phyloP scores from a whole-genome alignment of 164 flowering plant genomes.

The Vitis labrusca region DNA sequence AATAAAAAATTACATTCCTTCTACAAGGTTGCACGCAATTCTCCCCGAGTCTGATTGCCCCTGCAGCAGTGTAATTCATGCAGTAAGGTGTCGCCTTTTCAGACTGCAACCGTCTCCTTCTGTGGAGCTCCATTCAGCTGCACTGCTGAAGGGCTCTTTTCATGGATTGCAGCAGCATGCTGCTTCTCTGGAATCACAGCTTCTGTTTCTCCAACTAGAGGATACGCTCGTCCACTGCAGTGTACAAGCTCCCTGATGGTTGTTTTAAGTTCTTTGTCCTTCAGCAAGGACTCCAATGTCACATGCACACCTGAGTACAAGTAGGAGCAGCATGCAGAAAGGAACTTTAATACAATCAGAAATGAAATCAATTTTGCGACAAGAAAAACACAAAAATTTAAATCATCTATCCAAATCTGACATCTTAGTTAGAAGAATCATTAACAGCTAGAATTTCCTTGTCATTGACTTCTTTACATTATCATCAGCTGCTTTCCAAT shows the following conservation, averaged over 20 bases:
- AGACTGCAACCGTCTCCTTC: slow-evolving; percentile 14
- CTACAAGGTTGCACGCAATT: too few relatives aligned
- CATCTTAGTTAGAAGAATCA: neutral
- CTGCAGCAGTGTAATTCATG: neutral
- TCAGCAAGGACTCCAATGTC: slow-evolving; percentile 66
- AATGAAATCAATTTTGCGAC: neutral
- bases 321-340: too few relatives aligned
- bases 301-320: slow-evolving; percentile 74
- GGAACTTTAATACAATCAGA: slow-evolving; percentile 41
- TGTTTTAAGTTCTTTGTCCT: slow-evolving; percentile 59
- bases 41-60: neutral
- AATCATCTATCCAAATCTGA: neutral
- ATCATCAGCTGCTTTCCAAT: neutral
- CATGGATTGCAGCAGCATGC: slow-evolving; percentile 19
- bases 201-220: slow-evolving; percentile 25
- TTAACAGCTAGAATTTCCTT: neutral
- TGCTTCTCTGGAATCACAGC: slow-evolving; percentile 20
- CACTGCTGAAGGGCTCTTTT: slow-evolving; percentile 12
- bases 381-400: too few relatives aligned
- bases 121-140: slow-evolving; percentile 19
- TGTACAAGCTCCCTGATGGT: slow-evolving; percentile 57
- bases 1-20: too few relatives aligned
- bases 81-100: neutral
- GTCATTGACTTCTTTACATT: too few relatives aligned
- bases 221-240: slow-evolving; percentile 74